phyloP scores from a whole-genome alignment of 768 basidiomycete species.

The Phaffia tasmanica region DNA sequence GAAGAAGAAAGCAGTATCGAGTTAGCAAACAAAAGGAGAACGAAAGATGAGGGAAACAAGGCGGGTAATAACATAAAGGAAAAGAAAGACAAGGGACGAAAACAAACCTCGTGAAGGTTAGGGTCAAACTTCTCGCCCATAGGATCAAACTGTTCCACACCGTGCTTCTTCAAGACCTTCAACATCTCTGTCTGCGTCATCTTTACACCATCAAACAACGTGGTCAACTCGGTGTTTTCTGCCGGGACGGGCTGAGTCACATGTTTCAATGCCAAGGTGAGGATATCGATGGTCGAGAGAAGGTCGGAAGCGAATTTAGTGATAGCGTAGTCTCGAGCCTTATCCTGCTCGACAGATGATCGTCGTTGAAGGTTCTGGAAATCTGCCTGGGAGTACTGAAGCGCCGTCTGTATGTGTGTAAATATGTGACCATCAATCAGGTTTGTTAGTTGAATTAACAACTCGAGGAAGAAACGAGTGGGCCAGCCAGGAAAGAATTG shows the following conservation, averaged over 20 bases:
- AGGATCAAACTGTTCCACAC: constrained; percentile 83
- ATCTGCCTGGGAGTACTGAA: constrained; percentile 88
- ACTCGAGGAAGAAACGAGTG: constrained; percentile 6
- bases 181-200: constrained; percentile 83
- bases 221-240: constrained; percentile 45
- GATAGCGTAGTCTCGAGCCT: constrained; percentile 87
- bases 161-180: constrained; percentile 81
- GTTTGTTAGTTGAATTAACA: constrained; percentile 11
- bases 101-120: constrained; percentile 61
- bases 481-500: background rate
- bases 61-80: too few species aligned
- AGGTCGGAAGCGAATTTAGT: constrained; percentile 64
- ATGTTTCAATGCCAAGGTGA: constrained; percentile 60
- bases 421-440: background rate
- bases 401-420: constrained; percentile 52
- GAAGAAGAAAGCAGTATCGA: too few species aligned
- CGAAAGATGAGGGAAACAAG: too few species aligned
- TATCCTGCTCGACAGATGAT: constrained; percentile 68
- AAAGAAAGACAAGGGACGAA: too few species aligned
- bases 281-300: constrained; percentile 81
- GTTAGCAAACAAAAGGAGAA: too few species aligned
- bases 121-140: constrained; percentile 90
- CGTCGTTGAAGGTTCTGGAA: constrained; percentile 90
- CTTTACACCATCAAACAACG: constrained; percentile 70
- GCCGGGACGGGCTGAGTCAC: constrained; percentile 44